These are phyloP conservation scores for Nitzschia putrida DNA, from an alignment of 108 stramenopile species.

Conservation along the genomic window DNA sequence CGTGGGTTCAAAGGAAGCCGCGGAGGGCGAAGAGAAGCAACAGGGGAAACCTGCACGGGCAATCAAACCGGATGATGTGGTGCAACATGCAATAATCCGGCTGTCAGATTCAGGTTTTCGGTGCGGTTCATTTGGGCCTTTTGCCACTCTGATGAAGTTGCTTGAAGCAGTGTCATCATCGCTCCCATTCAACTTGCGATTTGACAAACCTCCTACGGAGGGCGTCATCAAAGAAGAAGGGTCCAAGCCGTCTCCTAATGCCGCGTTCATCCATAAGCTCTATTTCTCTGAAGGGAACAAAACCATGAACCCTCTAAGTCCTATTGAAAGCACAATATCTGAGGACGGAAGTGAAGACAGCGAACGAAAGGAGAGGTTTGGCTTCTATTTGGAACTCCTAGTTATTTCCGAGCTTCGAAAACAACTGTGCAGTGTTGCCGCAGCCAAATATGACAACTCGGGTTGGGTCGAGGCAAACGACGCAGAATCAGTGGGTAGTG, in stretches of 20 bases:
- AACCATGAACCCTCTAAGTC: background rate
- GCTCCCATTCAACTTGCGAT: constrained; percentile 79
- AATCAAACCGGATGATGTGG: constrained; percentile 71
- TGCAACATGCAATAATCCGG: constrained; percentile 87
- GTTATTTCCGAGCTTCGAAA: constrained; percentile 63
- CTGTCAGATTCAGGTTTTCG: constrained; percentile 85
- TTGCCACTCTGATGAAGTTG: constrained; percentile 70
- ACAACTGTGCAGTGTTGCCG: constrained; percentile 67
- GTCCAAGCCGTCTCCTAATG: constrained; percentile 73
- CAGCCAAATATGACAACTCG: constrained; percentile 51
- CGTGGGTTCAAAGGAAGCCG: background rate
- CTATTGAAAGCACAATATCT: background rate
- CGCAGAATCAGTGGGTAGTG: constrained; percentile 57
- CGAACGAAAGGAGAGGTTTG: constrained; percentile 37
- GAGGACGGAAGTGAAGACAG: background rate
- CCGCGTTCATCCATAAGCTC: constrained; percentile 71
- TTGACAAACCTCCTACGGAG: constrained; percentile 75
- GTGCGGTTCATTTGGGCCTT: constrained; percentile 90
- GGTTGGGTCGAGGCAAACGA: constrained; percentile 26
- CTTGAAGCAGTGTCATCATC: constrained; percentile 83
- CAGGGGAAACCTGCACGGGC: constrained; percentile 28
- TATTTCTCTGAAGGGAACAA: constrained; percentile 38
- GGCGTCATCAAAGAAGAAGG: constrained; percentile 78
- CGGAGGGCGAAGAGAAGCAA: constrained; percentile 9
- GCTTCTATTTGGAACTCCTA: constrained; percentile 68